phyloP scores from a whole-genome alignment of 1,139 yeast species.

The Suhomyces wounanorum region DNA sequence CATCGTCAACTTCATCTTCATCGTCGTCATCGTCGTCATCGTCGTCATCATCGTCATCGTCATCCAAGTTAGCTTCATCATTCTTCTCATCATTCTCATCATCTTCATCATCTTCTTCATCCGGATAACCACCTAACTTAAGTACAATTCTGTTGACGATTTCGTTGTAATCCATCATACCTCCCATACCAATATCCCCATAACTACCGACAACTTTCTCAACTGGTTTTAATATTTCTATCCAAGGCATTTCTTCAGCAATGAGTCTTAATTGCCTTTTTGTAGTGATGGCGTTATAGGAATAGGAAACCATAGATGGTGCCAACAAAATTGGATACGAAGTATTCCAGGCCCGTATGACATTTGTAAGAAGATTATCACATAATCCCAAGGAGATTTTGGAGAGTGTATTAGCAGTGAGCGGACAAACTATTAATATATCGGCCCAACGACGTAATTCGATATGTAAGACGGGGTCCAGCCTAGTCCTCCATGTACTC shows the following conservation, averaged over 20 bases:
- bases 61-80: slow-evolving; percentile 34
- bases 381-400: slow-evolving; percentile 88
- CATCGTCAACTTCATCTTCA: slow-evolving; percentile 40
- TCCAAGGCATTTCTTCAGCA: slow-evolving; percentile 89
- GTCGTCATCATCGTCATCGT: slow-evolving; percentile 26
- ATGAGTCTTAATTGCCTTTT: slow-evolving; percentile 75
- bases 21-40: slow-evolving; percentile 51
- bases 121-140: slow-evolving; percentile 87
- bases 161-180: slow-evolving; percentile 90
- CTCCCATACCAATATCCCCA: slow-evolving; percentile 96
- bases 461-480: slow-evolving; percentile 91
- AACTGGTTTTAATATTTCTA: slow-evolving; percentile 83
- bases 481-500: slow-evolving; percentile 80
- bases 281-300: slow-evolving; percentile 85
- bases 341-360: slow-evolving; percentile 89
- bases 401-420: slow-evolving; percentile 89
- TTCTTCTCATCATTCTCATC: slow-evolving; percentile 49
- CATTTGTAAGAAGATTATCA: slow-evolving; percentile 84
- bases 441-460: slow-evolving; percentile 97
- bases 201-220: slow-evolving; percentile 91
- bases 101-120: slow-evolving; percentile 78
- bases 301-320: slow-evolving; percentile 92
- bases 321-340: slow-evolving; percentile 85
- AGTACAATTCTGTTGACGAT: slow-evolving; percentile 82
- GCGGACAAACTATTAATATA: slow-evolving; percentile 81